These are phyloP conservation scores for Talaromyces marneffei DNA, from an alignment of 2,329 filamentous ascomycete species.

Conservation along the genomic window DNA sequence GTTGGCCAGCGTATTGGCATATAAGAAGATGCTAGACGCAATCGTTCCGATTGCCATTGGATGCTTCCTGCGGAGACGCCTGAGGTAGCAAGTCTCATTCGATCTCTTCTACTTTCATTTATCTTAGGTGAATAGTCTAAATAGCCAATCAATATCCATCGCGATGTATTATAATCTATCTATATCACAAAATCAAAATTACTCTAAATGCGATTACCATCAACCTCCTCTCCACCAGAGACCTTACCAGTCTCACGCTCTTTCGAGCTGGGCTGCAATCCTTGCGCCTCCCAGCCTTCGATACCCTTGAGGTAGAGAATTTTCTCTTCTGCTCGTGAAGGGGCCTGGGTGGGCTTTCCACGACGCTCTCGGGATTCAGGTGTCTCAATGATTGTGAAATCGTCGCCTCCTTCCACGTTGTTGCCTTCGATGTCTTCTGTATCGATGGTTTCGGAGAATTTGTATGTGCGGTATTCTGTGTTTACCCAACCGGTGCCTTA, in stretches of 20 bases:
- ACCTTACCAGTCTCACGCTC: conserved; percentile 32
- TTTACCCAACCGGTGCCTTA: conserved; percentile 68
- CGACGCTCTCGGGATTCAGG: conserved; percentile 37
- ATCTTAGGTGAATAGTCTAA: not conserved
- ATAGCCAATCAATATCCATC: not conserved
- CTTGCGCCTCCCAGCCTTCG: conserved; percentile 41
- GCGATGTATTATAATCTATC: not conserved
- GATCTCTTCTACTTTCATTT: not conserved
- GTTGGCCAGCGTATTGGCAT: too few species aligned
- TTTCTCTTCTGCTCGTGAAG: conserved; percentile 34
- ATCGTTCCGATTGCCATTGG: too few species aligned
- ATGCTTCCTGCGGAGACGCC: too few species aligned
- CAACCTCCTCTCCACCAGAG: conserved; percentile 27
- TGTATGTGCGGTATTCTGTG: conserved; percentile 64
- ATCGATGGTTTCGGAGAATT: conserved; percentile 52
- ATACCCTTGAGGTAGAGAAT: conserved; percentile 35
- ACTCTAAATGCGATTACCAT: conserved; percentile 24
- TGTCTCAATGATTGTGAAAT: conserved; percentile 40
- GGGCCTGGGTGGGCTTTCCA: conserved; percentile 31
- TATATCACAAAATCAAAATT: not conserved
- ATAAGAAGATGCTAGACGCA: too few species aligned
- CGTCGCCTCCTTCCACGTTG: conserved; percentile 31
- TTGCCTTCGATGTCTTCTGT: conserved; percentile 40
- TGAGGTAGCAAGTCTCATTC: not conserved
- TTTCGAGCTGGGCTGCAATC: conserved; percentile 33